Percentiles rank a stretch among this genome's conserved stretches.
Evolutionary conservation across 2,329 filamentous ascomycete genomes (phyloP).

Genomic region (Pyricularia pennisetigena): DNA sequence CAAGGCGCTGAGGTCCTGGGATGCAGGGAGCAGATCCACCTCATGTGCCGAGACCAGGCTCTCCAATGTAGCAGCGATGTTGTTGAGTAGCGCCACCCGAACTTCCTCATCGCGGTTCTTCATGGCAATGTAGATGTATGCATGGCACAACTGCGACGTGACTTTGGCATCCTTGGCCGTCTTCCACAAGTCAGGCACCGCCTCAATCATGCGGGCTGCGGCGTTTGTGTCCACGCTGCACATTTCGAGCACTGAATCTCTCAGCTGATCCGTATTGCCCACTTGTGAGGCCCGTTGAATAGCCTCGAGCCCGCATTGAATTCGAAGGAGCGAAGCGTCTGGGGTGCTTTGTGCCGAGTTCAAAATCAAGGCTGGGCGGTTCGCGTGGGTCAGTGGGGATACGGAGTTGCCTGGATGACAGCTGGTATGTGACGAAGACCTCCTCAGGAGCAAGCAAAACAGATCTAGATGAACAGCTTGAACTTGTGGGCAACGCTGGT

Average conservation of each 20-base stretch:
- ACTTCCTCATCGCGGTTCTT: conserved; percentile 30
- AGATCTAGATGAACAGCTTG: conserved; percentile 33
- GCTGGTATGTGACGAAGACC: not conserved
- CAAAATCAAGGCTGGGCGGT: not conserved
- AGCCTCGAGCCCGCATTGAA: conserved; percentile 24
- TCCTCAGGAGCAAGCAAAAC: not conserved
- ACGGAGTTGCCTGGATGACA: not conserved
- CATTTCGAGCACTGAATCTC: conserved; percentile 22
- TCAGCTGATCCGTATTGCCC: conserved; percentile 12
- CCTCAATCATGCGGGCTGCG: conserved; percentile 29
- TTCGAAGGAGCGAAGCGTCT: conserved; percentile 25
- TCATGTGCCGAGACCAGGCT: conserved; percentile 19
- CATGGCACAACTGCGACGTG: conserved; percentile 23
- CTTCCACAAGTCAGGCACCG: conserved; percentile 20
- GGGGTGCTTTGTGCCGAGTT: not conserved
- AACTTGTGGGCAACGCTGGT: conserved; percentile 25
- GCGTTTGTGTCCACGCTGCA: conserved; percentile 30
- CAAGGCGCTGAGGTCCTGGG: conserved; percentile 32
- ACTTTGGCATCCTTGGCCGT: conserved; percentile 12
- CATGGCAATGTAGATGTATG: conserved; percentile 33
- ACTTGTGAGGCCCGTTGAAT: conserved; percentile 21
- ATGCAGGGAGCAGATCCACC: conserved; percentile 31
- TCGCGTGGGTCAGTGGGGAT: not conserved
- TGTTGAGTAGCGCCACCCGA: conserved; percentile 34
- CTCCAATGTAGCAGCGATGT: conserved; percentile 36